phyloP scores from a whole-genome alignment of 2,329 filamentous ascomycete genomes.

The Celoporthe dispersa region DNA sequence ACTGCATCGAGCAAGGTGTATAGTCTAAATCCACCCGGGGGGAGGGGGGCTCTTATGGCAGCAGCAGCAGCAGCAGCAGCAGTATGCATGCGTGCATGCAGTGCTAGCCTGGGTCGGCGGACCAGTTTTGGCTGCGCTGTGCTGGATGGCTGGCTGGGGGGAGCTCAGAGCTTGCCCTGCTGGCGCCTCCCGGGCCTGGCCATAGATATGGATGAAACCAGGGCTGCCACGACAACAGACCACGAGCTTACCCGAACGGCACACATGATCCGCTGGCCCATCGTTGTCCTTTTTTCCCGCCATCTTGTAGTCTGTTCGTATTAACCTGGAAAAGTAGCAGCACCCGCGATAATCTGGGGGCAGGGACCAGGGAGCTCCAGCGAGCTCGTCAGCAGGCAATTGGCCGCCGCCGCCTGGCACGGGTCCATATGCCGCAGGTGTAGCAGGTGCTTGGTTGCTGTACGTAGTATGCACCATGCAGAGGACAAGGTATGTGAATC shows the following conservation, averaged over 20 bases:
- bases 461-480: constrained; percentile 3
- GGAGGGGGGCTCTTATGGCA: too few relatives aligned
- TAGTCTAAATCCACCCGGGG: too few relatives aligned
- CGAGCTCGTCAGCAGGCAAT: not conserved
- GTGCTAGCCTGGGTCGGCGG: constrained; percentile 10
- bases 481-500: constrained; percentile 20
- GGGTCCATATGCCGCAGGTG: not conserved
- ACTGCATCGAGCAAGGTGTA: not conserved
- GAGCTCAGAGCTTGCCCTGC: not conserved
- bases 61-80: constrained; percentile 12
- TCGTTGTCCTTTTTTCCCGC: not conserved
- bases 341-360: not conserved
- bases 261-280: not conserved
- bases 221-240: not conserved
- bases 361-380: constrained; percentile 1
- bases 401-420: not conserved
- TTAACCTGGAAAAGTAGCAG: not conserved
- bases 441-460: not conserved
- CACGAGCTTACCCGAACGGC: not conserved
- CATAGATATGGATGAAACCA: constrained; percentile 11
- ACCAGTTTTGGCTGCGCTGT: constrained; percentile 11
- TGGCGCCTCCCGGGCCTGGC: not conserved
- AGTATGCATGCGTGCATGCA: too few relatives aligned
- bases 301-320: not conserved
- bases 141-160: not conserved